These are phyloP conservation scores for Mycocentrospora acerina DNA, from an alignment of 2,329 filamentous ascomycete species.

Conservation along the genomic window DNA sequence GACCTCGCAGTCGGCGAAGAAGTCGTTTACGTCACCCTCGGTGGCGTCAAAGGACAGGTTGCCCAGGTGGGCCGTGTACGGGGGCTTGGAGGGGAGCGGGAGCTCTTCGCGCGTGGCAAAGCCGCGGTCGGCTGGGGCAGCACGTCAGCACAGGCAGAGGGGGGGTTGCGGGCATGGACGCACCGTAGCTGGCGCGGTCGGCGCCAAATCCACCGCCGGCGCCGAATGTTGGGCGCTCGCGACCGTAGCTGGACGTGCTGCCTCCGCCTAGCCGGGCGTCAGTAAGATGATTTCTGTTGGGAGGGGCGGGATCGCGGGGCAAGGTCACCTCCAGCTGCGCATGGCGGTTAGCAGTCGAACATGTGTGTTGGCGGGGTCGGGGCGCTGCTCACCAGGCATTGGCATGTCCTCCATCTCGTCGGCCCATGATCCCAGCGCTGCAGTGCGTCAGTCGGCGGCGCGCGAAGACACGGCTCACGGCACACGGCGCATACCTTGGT, in stretches of 20 bases:
- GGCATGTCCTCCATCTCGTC: constrained; percentile 94
- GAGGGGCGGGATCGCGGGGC: too few species aligned
- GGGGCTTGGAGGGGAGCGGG: constrained; percentile 87
- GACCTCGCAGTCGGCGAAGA: constrained; percentile 82
- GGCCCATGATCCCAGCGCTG: constrained; percentile 88
- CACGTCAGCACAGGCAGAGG: constrained; percentile 15
- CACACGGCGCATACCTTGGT: constrained; percentile 69
- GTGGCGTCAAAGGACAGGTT: constrained; percentile 96
- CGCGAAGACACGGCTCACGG: constrained; percentile 17
- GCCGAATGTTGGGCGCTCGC: constrained; percentile 52
- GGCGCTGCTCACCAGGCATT: constrained; percentile 64
- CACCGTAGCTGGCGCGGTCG: constrained; percentile 42
- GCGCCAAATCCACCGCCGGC: constrained; percentile 39
- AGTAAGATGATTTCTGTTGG: too few species aligned
- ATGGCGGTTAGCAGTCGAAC: too few species aligned
- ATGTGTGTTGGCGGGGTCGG: too few species aligned
- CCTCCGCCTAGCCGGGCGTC: too few species aligned
- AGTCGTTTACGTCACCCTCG: constrained; percentile 76
- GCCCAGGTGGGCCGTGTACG: constrained; percentile 92
- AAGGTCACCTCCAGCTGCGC: too few species aligned
- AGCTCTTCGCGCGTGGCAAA: constrained; percentile 66
- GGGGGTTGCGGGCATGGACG: constrained; percentile 9
- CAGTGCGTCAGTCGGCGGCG: constrained; percentile 28
- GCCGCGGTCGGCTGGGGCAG: constrained; percentile 29
- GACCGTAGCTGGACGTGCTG: constrained; percentile 48